Conservation (phyloP, 768 basidiomycete genomes). For the Boletus edulis region DNA sequence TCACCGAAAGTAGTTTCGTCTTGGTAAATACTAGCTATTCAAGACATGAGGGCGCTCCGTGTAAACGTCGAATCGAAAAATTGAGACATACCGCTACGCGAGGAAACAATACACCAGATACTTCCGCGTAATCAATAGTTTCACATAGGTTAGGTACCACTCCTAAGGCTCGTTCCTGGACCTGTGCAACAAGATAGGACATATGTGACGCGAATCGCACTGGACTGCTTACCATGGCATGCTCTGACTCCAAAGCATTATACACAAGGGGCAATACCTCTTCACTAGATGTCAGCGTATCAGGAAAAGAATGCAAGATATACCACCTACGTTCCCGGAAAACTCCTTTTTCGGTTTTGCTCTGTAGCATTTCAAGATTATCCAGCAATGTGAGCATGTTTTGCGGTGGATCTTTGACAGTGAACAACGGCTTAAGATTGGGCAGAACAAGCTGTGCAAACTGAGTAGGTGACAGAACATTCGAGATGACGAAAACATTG, state of each 20-base stretch:
- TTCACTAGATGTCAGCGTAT: conserved; percentile 31
- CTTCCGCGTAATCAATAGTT: conserved; percentile 91
- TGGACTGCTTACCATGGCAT: conserved; percentile 57
- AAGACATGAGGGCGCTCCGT: conserved; percentile 12
- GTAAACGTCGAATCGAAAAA: conserved; percentile 3
- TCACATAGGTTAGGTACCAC: conserved; percentile 87
- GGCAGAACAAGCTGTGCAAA: conserved; percentile 83
- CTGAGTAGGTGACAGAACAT: conserved; percentile 69
- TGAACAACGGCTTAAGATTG: conserved; percentile 86
- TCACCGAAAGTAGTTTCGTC: conserved; percentile 86
- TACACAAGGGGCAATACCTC: conserved; percentile 97
- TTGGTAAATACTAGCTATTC: conserved; percentile 86
- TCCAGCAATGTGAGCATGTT: conserved; percentile 94
- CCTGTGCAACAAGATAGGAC: conserved; percentile 40
- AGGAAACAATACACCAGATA: conserved; percentile 86
- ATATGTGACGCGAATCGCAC: background rate
- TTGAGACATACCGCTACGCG: conserved; percentile 75
- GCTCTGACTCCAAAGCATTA: conserved; percentile 94
- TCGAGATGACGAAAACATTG: conserved; percentile 90
- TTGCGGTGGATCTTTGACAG: conserved; percentile 91
- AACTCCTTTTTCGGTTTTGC: conserved; percentile 80
- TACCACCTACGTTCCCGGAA: conserved; percentile 81
- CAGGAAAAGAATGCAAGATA: background rate
- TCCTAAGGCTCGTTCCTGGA: conserved; percentile 88
- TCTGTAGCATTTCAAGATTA: conserved; percentile 81